Evolutionary conservation across 345 rosid genomes (phyloP), one percentile per base, ranked within the genome.

Genomic region (Lepidium didymum): DNA sequence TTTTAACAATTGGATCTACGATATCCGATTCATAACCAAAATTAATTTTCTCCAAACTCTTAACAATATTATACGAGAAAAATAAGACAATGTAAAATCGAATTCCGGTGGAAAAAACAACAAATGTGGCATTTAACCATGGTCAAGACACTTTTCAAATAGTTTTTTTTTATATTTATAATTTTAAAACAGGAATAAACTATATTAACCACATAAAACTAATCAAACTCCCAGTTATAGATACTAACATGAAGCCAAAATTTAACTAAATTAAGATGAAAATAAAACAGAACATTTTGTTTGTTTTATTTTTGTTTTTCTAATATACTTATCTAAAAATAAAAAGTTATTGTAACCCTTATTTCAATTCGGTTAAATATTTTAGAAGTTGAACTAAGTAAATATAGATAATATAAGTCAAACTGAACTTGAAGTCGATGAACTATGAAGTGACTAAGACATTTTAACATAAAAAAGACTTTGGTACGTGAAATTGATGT

Each of bases 371-470:
- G 45, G 12, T 50, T 8, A 25, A 8, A 31, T 1, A 0, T n/a
- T 41, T 11, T 42, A 18, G 16, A 45, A 37, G 21, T 70, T 53
- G 18, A 42, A 61, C 13, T n/a, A 8, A 11, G n/a, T 9, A 42
- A 62, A n/a, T 11, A 34, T 11, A 34, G 21, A 43, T 42, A 19
- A 0, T 23, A 47, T 14, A 13, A 38, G 19, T 36, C 19, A 13
- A 45, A 62, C 35, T 40, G 75, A 61, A 45, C 36, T 71, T 63
- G 42, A 65, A 16, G 16, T 8, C 10, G 13, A 57, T 12, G 62
- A 57, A 38, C 34, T 58, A 58, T 16, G 55, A n/a, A 35, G 34
- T 68, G 74, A 75, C 15, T 44, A 55, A 27, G 69, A 75, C 78
- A 46, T 27, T 45, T 21, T 54, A 62, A 75, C 78, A 7, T 55